Evolutionary conservation across 1,284 basidiomycete genomes (phyloP).

Genomic region (Fomes fomentarius): DNA sequence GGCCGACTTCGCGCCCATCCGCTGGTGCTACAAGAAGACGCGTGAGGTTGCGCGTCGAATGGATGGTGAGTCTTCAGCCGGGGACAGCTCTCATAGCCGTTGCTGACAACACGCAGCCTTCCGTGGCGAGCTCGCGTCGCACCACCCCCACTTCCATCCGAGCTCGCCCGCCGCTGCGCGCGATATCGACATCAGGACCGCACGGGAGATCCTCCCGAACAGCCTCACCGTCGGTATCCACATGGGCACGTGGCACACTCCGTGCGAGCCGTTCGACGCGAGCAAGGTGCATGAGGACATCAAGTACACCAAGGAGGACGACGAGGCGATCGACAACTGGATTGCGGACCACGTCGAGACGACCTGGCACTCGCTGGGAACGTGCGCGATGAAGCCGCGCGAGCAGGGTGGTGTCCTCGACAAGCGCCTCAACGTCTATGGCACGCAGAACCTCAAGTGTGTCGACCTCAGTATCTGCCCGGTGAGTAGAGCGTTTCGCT

Average conservation of each 20-base stretch:
- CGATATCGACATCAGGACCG: constrained; percentile 72
- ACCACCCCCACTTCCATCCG: constrained; percentile 76
- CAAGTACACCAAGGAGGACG: constrained; percentile 65
- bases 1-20: constrained; percentile 75
- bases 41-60: constrained; percentile 73
- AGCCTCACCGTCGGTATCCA: constrained; percentile 71
- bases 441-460: constrained; percentile 70
- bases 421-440: constrained; percentile 70
- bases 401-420: constrained; percentile 80
- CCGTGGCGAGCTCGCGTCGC: constrained; percentile 71
- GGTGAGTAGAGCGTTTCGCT: constrained; percentile 37
- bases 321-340: constrained; percentile 73
- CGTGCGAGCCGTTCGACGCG: constrained; percentile 56
- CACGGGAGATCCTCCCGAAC: constrained; percentile 63
- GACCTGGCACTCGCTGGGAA: constrained; percentile 74
- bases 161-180: constrained; percentile 58
- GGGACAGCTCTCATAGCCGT: not conserved
- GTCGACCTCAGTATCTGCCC: constrained; percentile 73
- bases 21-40: constrained; percentile 78
- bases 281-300: constrained; percentile 66
- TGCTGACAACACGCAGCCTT: constrained; percentile 45
- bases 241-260: constrained; percentile 71
- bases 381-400: constrained; percentile 73
- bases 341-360: constrained; percentile 72
- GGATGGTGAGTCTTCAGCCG: constrained; percentile 49